Conservation (phyloP, 345 rosid species). For the Heritiera littoralis region DNA sequence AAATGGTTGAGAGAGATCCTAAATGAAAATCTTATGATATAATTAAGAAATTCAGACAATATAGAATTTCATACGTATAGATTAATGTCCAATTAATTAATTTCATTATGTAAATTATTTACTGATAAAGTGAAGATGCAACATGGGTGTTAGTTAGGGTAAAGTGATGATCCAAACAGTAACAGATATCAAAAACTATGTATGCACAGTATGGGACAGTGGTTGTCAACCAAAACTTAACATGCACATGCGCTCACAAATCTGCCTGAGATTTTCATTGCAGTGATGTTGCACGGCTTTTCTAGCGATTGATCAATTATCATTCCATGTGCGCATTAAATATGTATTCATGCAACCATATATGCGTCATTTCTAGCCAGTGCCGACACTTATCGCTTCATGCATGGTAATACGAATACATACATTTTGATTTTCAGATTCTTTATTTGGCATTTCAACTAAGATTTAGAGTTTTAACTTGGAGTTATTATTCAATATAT, state of each 20-base stretch:
- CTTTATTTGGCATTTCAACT: background rate
- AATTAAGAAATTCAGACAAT: no score
- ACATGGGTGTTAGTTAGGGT: background rate
- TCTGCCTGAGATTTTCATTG: slow-evolving; percentile 5
- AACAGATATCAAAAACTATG: background rate
- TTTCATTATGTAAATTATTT: no score
- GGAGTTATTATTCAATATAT: no score
- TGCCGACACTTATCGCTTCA: background rate
- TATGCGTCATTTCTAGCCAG: background rate
- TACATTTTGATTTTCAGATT: background rate
- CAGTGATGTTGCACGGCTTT: background rate
- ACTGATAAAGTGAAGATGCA: background rate
- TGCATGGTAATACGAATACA: background rate
- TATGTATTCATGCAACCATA: background rate
- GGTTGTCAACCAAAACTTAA: slow-evolving; percentile 1
- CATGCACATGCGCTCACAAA: background rate
- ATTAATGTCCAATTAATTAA: no score
- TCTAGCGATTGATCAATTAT: no score
- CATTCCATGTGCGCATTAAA: slow-evolving; percentile 9
- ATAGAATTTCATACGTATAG: no score
- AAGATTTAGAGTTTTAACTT: background rate
- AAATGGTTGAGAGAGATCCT: background rate
- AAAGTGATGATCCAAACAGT: background rate
- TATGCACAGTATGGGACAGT: background rate
- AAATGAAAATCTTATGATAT: no score